These are phyloP conservation scores for Gamarada debralockiae DNA, from an alignment of 495 filamentous ascomycete species.

Conservation along the genomic window DNA sequence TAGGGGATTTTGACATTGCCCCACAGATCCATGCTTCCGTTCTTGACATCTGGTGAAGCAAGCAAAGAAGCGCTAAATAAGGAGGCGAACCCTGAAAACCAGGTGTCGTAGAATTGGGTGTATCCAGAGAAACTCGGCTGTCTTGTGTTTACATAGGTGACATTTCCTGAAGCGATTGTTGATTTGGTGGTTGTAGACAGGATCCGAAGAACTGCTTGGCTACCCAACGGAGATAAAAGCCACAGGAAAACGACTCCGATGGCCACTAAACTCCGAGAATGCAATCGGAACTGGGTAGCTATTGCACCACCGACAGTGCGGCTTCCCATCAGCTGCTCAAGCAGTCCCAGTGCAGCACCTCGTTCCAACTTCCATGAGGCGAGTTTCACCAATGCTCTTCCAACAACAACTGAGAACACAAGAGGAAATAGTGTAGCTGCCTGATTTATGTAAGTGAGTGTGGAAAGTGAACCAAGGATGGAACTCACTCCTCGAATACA, in stretches of 20 bases:
- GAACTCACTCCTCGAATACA: constrained; percentile 19
- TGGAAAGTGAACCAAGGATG: not conserved
- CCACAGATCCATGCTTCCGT: constrained; percentile 11
- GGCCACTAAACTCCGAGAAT: constrained; percentile 14
- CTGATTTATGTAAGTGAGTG: not conserved
- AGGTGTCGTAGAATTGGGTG: not conserved
- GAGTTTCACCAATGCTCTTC: constrained; percentile 17
- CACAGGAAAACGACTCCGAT: constrained; percentile 16
- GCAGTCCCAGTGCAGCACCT: constrained; percentile 14
- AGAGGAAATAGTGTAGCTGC: constrained; percentile 22
- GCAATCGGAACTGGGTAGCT: constrained; percentile 16
- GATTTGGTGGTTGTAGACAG: constrained; percentile 6
- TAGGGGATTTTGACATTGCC: constrained; percentile 22
- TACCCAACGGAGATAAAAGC: constrained; percentile 18
- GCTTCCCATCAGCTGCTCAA: constrained; percentile 24
- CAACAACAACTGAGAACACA: constrained; percentile 14
- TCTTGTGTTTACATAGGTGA: constrained; percentile 16
- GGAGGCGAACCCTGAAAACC: constrained; percentile 14
- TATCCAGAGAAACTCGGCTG: constrained; percentile 15
- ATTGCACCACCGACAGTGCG: constrained; percentile 19
- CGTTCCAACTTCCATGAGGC: constrained; percentile 21
- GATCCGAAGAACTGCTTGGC: constrained; percentile 19
- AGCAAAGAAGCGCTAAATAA: constrained; percentile 12
- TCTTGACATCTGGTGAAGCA: constrained; percentile 3
- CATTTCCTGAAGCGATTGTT: not conserved